Evolutionary conservation across 345 rosid genomes (phyloP), one percentile per base, ranked within the genome.

Genomic region (Eutrema japonicum): DNA sequence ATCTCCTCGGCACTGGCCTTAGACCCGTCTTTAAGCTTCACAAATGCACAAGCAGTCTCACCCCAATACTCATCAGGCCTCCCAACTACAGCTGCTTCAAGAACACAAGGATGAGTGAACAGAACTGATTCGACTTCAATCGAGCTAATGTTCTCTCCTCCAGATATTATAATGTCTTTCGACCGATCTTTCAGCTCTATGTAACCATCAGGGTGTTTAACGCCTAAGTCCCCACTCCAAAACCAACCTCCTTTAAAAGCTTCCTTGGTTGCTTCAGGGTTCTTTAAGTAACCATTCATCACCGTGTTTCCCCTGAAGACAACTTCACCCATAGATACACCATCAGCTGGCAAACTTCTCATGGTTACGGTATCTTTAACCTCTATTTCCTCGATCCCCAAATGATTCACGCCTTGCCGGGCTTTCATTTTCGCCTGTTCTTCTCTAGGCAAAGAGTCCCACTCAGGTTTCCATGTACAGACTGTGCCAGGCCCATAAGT

Each of bases 11-110:
- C 79, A 0, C 59, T 82, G n/a, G 50, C 83, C 38, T 48, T 59
- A 12, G 60, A 36, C 14, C 88, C 87, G 10, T 83, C 85, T 79
- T 83, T 91, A 56, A 89, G 66, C 74, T 84, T 86, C 80, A 90
- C 91, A 66, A 87, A 87, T 29, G 92, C 95, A 68, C 93, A 86
- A 42, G 91, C 88, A 7, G 91, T 85, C 71, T 91, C 92, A 22
- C 97, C 97, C 97, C 95, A 89, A 22, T 76, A 64, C 55, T 85
- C 83, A 50, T 91, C 95, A 8, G 89, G 91, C 70, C 92, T 78
- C 22, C 77, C 92, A 18, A 89, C 97, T 2, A 91, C 91, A 54
- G 97, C 90, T 5, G 89, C 95, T 73, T 89, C 95, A 13, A 85
- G 77, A 60, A 91, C 79, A 71, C 77, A 84, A 3, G 95, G 95